Conservation (phyloP, 768 basidiomycete species). For the Calocera cornea region DNA sequence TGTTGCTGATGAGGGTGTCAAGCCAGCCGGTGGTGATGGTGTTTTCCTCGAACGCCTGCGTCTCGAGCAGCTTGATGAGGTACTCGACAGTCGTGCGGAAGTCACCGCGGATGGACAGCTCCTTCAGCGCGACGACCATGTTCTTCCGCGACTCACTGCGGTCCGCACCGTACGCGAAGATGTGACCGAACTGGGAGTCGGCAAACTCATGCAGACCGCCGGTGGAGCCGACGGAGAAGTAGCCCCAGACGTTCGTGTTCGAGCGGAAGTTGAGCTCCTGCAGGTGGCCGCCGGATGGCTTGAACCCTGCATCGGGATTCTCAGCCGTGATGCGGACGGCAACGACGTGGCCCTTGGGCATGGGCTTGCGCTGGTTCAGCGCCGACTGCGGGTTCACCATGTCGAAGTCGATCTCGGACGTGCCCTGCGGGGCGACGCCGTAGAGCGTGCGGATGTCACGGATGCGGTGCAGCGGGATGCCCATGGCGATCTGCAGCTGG, state of each 20-base stretch:
- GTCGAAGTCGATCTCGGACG: constrained; percentile 93
- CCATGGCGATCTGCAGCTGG: constrained; percentile 96
- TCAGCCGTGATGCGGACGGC: constrained; percentile 99
- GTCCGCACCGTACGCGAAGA: constrained; percentile 97
- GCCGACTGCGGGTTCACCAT: constrained; percentile 79
- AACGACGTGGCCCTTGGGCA: constrained; percentile 95
- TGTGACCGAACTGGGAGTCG: constrained; percentile 98
- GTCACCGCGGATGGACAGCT: constrained; percentile 95
- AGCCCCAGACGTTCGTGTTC: constrained; percentile 99
- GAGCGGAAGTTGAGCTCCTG: constrained; percentile 99
- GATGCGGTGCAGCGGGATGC: constrained; percentile 88
- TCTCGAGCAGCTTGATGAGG: constrained; percentile 91
- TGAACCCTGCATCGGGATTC: constrained; percentile 99
- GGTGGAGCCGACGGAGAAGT: constrained; percentile 91
- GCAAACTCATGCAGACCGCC: constrained; percentile 98
- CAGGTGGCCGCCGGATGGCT: constrained; percentile 90
- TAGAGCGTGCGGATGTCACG: constrained; percentile 92
- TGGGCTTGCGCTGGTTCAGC: constrained; percentile 83
- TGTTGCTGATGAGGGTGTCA: constrained; percentile 91
- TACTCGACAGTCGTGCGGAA: constrained; percentile 99
- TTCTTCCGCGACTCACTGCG: constrained; percentile 92
- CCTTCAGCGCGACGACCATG: constrained; percentile 98
- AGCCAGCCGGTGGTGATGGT: constrained; percentile 98
- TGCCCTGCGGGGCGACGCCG: constrained; percentile 78
- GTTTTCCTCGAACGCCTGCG: constrained; percentile 93